Evolutionary conservation across 129 eudicot species (phyloP).

Genomic region (Deinandra increscens): DNA sequence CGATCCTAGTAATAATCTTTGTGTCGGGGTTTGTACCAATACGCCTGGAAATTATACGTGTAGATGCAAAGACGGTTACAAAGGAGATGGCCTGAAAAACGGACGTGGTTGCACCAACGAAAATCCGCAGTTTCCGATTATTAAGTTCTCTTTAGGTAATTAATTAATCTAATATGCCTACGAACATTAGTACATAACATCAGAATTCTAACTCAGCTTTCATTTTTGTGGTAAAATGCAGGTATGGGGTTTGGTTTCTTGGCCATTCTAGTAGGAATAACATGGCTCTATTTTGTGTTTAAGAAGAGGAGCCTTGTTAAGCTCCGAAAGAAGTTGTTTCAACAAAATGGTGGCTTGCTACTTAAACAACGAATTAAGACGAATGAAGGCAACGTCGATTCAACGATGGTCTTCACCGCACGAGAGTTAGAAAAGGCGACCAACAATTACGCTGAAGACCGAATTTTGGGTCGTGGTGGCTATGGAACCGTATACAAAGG

Average conservation of each 20-base stretch:
- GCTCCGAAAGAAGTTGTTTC: slow-evolving; percentile 37
- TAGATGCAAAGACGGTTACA: slow-evolving; percentile 40
- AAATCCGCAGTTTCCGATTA: slow-evolving; percentile 39
- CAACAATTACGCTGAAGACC: slow-evolving; percentile 39
- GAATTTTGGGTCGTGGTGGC: slow-evolving; percentile 53
- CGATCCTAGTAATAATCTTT: slow-evolving; percentile 21
- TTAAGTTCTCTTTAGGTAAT: slow-evolving; percentile 32
- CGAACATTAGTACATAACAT: too few relatives aligned
- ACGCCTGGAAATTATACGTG: slow-evolving; percentile 44
- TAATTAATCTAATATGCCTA: not conserved
- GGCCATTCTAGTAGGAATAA: slow-evolving; percentile 29
- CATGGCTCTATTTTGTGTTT: slow-evolving; percentile 29
- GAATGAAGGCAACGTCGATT: slow-evolving; percentile 24
- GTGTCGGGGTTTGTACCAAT: slow-evolving; percentile 37
- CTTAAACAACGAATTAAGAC: slow-evolving; percentile 35
- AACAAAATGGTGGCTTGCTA: slow-evolving; percentile 48
- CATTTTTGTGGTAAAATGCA: slow-evolving; percentile 17
- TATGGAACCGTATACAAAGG: slow-evolving; percentile 43
- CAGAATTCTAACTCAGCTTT: too few relatives aligned
- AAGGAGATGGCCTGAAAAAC: slow-evolving; percentile 36
- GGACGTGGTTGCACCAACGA: slow-evolving; percentile 38
- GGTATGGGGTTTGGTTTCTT: slow-evolving; percentile 40
- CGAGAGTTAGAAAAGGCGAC: slow-evolving; percentile 51
- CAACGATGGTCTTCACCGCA: slow-evolving; percentile 42
- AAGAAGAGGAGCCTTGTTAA: slow-evolving; percentile 34